phyloP scores from a whole-genome alignment of 192 early-diverging fungal genomes.

The Mortierella alpina region DNA sequence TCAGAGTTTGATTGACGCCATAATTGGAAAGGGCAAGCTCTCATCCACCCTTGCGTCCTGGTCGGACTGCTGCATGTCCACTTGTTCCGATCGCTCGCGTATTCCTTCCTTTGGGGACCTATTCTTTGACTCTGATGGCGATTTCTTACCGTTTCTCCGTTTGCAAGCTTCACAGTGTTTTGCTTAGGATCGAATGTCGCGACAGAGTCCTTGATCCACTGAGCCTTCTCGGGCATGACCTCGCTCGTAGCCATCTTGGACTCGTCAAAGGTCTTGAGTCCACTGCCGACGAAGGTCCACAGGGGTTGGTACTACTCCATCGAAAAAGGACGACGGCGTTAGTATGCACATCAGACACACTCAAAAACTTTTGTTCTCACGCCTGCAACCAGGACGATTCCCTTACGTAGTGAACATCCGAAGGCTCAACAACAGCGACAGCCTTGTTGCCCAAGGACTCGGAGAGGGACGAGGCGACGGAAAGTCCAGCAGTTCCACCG shows the following conservation, averaged over 20 bases:
- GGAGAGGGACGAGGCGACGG: constrained; percentile 77
- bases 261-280: constrained; percentile 81
- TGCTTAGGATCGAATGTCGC: constrained; percentile 73
- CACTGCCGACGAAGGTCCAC: constrained; percentile 91
- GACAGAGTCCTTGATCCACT: constrained; percentile 81
- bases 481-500: constrained; percentile 67
- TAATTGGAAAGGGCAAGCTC: not conserved
- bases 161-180: constrained; percentile 74
- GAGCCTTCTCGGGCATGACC: constrained; percentile 77
- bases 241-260: constrained; percentile 73
- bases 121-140: not conserved
- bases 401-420: constrained; percentile 72
- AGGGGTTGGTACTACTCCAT: constrained; percentile 81
- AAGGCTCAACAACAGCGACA: constrained; percentile 83
- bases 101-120: not conserved
- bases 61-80: too few species aligned
- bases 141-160: constrained; percentile 68
- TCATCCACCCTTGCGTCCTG: too few species aligned
- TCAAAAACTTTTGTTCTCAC: not conserved
- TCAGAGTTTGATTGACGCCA: not conserved
- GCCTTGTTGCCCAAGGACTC: constrained; percentile 69
- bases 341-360: not conserved
- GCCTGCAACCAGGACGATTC: too few species aligned
- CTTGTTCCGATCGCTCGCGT: not conserved
- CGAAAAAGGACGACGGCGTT: not conserved